Base-by-base conservation (phyloP, 83 land plant genomes). In the Diphasiastrum complanatum region DNA sequence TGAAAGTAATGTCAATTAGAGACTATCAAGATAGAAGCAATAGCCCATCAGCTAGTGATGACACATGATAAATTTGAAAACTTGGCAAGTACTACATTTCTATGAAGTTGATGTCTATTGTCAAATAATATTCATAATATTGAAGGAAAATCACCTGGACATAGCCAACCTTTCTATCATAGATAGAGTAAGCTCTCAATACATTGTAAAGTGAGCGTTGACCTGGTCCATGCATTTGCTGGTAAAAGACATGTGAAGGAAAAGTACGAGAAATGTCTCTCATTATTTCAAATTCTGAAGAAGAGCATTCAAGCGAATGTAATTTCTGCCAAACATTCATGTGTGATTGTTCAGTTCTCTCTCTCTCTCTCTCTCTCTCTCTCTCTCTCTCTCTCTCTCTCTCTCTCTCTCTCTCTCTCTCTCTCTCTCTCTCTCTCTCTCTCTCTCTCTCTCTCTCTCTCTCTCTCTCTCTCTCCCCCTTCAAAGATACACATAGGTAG, bases 161-260 rank as follows among this genome's bases (percentile, higher is more conserved):
- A 75, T 93, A 93, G 48, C 99, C 96, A 67, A 93, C 99, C 50
- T 91, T 92, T 61, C 96, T 74, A 64, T 93, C 92, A 71, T 76
- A 93, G 4, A 93, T 96, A 36, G 99, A 85, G 55, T 89, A 93
- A 36, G 99, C 99, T 72, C 89, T 93, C 46, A 93, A 70, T 51
- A 93, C 89, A 70, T 93, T 93, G 75, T 93, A 93, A 16, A 92
- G 78, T 14, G 99, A 89, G 58, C 99, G 90, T 63, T 93, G 99
- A 28, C 99, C 99, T 23, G 99, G 99, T 5, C 99, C 99, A 84
- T 93, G 99, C 66, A 96, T 79, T 67, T 89, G 99, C 72, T 89
- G 99, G 65, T 85, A 93, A 81, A 83, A 93, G 23, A 89, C 96
- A 77, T 93, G 99, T 5, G 99, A 83, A 37, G 99, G 99, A 68